A percentile compares a stretch with the other conserved stretches of the same genome.
phyloP scores from a whole-genome alignment of 2,329 filamentous ascomycete species.

The Dendryphion nanum region DNA sequence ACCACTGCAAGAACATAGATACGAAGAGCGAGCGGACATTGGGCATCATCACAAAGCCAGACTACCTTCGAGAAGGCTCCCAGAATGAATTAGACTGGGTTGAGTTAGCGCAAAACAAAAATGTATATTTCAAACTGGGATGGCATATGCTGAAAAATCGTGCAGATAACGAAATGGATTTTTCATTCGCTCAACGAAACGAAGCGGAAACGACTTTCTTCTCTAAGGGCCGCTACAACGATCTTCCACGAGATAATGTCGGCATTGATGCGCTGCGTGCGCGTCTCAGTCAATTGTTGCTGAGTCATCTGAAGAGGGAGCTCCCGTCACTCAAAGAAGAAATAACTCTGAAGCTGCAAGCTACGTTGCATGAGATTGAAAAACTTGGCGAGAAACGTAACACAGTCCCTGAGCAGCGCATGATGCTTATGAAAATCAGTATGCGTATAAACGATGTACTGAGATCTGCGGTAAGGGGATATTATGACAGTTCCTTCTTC shows the following conservation, averaged over 20 bases:
- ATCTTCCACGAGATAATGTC: background rate
- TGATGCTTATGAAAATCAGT: background rate
- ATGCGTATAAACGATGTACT: background rate
- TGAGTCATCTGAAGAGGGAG: background rate
- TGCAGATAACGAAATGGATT: slow-evolving; percentile 32
- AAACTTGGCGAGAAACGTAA: background rate
- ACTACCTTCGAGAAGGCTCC: slow-evolving; percentile 31
- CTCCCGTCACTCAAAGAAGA: background rate
- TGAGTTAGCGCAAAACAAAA: slow-evolving; percentile 39
- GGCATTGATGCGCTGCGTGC: background rate
- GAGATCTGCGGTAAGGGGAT: background rate
- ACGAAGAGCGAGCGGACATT: background rate
- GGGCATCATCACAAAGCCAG: background rate
- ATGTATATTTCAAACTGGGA: slow-evolving; percentile 44
- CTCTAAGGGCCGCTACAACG: background rate
- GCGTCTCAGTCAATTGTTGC: background rate
- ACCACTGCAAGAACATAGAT: background rate
- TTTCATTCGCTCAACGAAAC: slow-evolving; percentile 18
- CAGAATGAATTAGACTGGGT: slow-evolving; percentile 43
- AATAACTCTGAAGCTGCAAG: background rate
- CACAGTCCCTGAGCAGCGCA: background rate
- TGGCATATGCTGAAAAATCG: slow-evolving; percentile 59
- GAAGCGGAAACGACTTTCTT: background rate
- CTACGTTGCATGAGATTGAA: too few species aligned
- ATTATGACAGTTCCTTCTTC: background rate